Base-by-base conservation (phyloP, 305 asterid genomes). In the Fraxinus paxiana region DNA sequence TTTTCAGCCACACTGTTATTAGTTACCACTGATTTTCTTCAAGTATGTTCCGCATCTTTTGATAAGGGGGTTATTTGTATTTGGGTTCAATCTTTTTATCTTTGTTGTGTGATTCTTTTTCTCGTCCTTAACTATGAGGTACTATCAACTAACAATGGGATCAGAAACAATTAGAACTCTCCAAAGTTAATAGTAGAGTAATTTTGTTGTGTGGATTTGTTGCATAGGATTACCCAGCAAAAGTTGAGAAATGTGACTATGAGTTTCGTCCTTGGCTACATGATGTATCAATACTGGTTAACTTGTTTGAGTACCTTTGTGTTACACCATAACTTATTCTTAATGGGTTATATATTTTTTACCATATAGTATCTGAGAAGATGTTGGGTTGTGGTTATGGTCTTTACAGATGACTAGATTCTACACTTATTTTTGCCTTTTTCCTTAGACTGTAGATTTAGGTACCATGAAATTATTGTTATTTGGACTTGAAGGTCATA, bases 361-460 rank as follows among this genome's bases (percentile, higher is more conserved):
- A 9, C 73, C 7, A 26, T 65, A 28, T 63, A 67, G 71, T 61
- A 61, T 20, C 15, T 61, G 71, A 61, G 73, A 28, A 28, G 73
- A 65, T 26, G 35, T 28, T 28, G 37, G 73, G 73, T 30, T 28
- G 73, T 67, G 73, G 20, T 67, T 63, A 63, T 10, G 34, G 34
- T 83, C 84, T 73, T 71, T 75, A 31, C 56, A 9, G 78, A 77
- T 75, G 65, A 82, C 72, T 84, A 63, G 30, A 34, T 73, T 43
- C 63, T 75, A n/a, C 67, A 75, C 63, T 75, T 75, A 4, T 15
- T 73, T 41, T 37, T 6, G 33, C 72, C 72, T 63, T 63, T 24
- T 30, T 79, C 77, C 18, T 43, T 43, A 18, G 38, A 56, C 70
- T 33, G 51, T 30, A 34, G 9, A 77, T 81, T 86, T 81, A 67